Evolutionary conservation across 768 basidiomycete species (phyloP).

Genomic region (Naganishia kalamii): DNA sequence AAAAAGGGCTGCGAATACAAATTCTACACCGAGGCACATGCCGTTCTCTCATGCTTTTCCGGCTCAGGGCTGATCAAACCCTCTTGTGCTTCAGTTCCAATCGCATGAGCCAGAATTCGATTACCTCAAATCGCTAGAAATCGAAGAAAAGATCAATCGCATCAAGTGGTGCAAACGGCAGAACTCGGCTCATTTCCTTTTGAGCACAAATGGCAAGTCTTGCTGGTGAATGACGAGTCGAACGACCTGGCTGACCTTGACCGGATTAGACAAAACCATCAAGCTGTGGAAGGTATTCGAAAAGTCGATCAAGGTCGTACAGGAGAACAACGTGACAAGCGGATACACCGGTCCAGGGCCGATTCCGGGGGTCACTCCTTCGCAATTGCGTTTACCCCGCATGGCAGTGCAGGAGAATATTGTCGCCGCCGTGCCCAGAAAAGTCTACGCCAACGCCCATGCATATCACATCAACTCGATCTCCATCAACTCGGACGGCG

Average conservation of each 20-base stretch:
- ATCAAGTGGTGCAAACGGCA: constrained; percentile 99
- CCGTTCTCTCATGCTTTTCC: not conserved
- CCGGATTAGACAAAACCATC: constrained; percentile 85
- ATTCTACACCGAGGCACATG: constrained; percentile 80
- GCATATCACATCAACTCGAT: constrained; percentile 99
- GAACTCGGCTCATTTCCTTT: constrained; percentile 91
- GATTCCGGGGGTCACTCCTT: constrained; percentile 27
- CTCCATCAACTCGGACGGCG: constrained; percentile 97
- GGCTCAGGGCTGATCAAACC: not conserved
- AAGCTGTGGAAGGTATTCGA: constrained; percentile 99
- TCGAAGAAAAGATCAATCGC: constrained; percentile 99
- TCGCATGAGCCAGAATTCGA: constrained; percentile 99
- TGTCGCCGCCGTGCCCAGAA: constrained; percentile 94
- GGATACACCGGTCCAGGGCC: constrained; percentile 25
- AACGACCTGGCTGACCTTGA: not conserved
- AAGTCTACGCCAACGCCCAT: constrained; percentile 98
- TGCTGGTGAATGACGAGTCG: not conserved
- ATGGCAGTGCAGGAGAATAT: constrained; percentile 94
- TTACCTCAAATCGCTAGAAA: constrained; percentile 98
- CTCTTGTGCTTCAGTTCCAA: constrained; percentile 59
- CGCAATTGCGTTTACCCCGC: constrained; percentile 69
- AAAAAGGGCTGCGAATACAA: constrained; percentile 99
- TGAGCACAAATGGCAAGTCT: constrained; percentile 86
- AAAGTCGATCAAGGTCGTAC: constrained; percentile 88
- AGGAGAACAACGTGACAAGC: constrained; percentile 85